Percentiles rank a stretch among this genome's conserved stretches.
Evolutionary conservation across 306 rosid species (phyloP).

Genomic region (Prunus armeniaca): DNA sequence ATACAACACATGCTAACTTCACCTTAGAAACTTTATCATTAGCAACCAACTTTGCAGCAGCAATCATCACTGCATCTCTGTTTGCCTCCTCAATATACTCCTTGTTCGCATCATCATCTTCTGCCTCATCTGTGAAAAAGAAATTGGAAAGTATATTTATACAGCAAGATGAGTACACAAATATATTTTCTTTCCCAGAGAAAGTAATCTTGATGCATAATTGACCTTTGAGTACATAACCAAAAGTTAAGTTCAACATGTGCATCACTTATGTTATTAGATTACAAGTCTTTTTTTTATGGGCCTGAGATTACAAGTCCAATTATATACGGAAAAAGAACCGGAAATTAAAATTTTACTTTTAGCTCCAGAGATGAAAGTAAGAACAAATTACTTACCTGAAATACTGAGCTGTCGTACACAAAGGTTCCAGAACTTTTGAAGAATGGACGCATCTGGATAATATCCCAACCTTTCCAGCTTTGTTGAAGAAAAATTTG

Average conservation of each 20-base stretch:
- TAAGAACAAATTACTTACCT: slow-evolving; percentile 39
- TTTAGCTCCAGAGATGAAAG: background rate
- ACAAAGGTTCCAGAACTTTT: slow-evolving; percentile 80
- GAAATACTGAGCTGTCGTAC: slow-evolving; percentile 65
- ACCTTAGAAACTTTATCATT: slow-evolving; percentile 70
- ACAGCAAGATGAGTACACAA: background rate
- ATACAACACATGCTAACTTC: slow-evolving; percentile 13
- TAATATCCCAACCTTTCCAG: slow-evolving; percentile 69
- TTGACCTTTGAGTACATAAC: background rate
- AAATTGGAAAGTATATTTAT: slow-evolving; percentile 15
- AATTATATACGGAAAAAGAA: background rate
- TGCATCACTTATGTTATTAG: background rate
- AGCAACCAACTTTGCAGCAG: slow-evolving; percentile 70
- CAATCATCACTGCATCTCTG: slow-evolving; percentile 70
- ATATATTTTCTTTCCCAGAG: background rate
- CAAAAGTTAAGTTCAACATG: background rate
- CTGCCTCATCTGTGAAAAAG: slow-evolving; percentile 62
- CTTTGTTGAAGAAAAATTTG: slow-evolving; percentile 47
- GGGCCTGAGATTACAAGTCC: background rate
- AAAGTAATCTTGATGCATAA: background rate
- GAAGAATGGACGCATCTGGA: slow-evolving; percentile 52
- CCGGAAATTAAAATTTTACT: background rate
- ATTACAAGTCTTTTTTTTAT: no score
- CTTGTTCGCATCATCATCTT: slow-evolving; percentile 71
- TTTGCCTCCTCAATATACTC: slow-evolving; percentile 80